Evolutionary conservation across 192 early-diverging fungal species (phyloP).

Genomic region (Cetraspora pellucida): DNA sequence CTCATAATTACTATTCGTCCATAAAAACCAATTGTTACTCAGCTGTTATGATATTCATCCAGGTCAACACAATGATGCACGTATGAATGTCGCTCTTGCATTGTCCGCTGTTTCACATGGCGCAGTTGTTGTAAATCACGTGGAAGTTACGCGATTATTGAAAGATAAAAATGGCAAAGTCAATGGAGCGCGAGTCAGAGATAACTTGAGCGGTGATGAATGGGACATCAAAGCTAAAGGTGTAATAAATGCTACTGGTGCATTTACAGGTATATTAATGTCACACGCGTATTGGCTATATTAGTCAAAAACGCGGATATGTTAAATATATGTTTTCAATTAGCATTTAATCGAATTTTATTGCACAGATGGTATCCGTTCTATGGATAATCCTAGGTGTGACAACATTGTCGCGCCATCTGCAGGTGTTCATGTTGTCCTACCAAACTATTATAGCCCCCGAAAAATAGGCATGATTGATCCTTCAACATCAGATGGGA

Average conservation of each 20-base stretch:
- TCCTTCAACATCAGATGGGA: conserved; percentile 89
- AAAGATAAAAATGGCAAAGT: conserved; percentile 69
- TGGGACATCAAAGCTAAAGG: conserved; percentile 89
- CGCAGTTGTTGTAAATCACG: conserved; percentile 91
- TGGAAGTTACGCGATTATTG: conserved; percentile 80
- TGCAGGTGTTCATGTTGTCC: conserved; percentile 91
- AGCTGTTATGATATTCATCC: conserved; percentile 2
- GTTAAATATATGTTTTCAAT: neutral
- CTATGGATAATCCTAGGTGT: conserved; percentile 80
- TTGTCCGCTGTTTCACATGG: conserved; percentile 89
- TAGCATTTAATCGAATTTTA: neutral
- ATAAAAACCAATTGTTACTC: conserved; percentile 4
- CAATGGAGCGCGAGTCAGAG: conserved; percentile 79
- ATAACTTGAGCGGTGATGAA: conserved; percentile 83
- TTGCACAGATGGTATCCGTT: conserved; percentile 75
- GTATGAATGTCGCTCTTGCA: conserved; percentile 94
- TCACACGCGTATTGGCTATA: neutral
- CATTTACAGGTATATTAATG: conserved; percentile 55
- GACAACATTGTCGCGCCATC: conserved; percentile 90
- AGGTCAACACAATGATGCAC: conserved; percentile 96
- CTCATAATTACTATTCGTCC: too few relatives aligned
- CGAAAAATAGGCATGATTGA: conserved; percentile 94
- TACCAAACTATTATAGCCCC: conserved; percentile 95
- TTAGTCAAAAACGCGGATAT: neutral
- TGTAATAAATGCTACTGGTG: conserved; percentile 90